These are phyloP conservation scores for Cyberlindnera xishuangbannaensis DNA, from an alignment of 805 yeast genomes.

Conservation along the genomic window DNA sequence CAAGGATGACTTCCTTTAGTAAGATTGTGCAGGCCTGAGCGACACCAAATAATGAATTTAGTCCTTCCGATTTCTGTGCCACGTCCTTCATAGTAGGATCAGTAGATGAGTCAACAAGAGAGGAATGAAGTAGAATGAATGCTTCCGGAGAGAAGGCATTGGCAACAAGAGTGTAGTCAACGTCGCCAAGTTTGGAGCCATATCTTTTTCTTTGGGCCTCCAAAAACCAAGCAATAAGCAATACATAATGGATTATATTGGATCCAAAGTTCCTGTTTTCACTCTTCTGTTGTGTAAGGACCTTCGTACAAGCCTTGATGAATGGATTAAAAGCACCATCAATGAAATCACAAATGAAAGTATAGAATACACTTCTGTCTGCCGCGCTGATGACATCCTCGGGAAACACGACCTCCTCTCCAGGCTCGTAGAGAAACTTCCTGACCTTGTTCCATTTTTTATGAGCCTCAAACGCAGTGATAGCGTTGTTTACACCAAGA, in stretches of 20 bases:
- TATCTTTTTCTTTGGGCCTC: conserved; percentile 49
- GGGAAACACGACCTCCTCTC: conserved; percentile 27
- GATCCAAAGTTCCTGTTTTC: neutral
- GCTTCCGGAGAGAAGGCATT: conserved; percentile 56
- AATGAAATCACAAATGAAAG: conserved; percentile 52
- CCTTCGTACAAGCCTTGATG: conserved; percentile 44
- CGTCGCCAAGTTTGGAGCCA: conserved; percentile 20
- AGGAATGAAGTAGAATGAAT: conserved; percentile 44
- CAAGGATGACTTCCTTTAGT: conserved; percentile 54
- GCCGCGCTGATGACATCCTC: conserved; percentile 19
- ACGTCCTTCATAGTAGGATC: neutral
- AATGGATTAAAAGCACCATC: conserved; percentile 75
- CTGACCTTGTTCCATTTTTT: conserved; percentile 56
- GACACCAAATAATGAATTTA: conserved; percentile 40
- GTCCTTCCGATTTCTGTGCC: neutral
- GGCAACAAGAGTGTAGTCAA: conserved; percentile 41
- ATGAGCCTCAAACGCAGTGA: conserved; percentile 59
- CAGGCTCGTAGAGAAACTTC: conserved; percentile 22
- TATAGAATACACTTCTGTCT: conserved; percentile 8
- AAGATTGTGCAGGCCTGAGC: conserved; percentile 67
- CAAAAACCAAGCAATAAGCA: conserved; percentile 70
- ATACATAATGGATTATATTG: conserved; percentile 40
- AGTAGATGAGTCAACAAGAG: neutral
- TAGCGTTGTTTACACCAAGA: conserved; percentile 41
- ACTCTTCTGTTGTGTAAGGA: conserved; percentile 36